Evolutionary conservation across 257 asterid species (phyloP).

Genomic region (Solanum pimpinellifolium): DNA sequence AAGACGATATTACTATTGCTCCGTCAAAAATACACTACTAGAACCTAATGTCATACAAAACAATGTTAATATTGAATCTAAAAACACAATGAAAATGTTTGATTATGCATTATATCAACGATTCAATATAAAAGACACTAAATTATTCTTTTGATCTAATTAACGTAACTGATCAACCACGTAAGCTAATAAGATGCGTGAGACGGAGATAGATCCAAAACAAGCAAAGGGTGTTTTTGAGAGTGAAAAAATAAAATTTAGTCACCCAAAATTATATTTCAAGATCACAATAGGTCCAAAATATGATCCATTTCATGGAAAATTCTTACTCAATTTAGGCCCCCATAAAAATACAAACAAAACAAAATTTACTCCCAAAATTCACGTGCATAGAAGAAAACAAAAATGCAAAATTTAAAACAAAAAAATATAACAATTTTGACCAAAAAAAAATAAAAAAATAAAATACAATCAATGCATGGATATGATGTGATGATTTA

Average conservation of each 20-base stretch:
- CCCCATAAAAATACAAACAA: not conserved
- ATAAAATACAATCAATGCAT: not conserved
- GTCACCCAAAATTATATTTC: not conserved
- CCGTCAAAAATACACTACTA: not conserved
- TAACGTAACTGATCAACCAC: not conserved
- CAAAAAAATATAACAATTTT: not conserved
- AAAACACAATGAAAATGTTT: not conserved
- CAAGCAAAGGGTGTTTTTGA: not conserved
- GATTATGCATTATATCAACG: not conserved
- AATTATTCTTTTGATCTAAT: not conserved
- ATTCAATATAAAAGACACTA: not conserved
- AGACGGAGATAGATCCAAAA: not conserved
- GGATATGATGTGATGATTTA: not conserved
- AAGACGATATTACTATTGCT: not conserved
- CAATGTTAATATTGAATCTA: too few species aligned
- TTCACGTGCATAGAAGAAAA: not conserved
- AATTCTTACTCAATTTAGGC: not conserved
- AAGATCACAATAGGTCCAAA: not conserved
- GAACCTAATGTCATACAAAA: not conserved
- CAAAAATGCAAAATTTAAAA: not conserved
- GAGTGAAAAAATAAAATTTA: not conserved
- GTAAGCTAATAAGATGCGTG: accelerated
- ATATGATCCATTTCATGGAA: not conserved
- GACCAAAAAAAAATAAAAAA: too few species aligned
- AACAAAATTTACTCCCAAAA: not conserved